A percentile compares a stretch with the other conserved stretches of the same genome.
Conservation (phyloP, 306 rosid genomes). For the Cucurbita maxima region DNA sequence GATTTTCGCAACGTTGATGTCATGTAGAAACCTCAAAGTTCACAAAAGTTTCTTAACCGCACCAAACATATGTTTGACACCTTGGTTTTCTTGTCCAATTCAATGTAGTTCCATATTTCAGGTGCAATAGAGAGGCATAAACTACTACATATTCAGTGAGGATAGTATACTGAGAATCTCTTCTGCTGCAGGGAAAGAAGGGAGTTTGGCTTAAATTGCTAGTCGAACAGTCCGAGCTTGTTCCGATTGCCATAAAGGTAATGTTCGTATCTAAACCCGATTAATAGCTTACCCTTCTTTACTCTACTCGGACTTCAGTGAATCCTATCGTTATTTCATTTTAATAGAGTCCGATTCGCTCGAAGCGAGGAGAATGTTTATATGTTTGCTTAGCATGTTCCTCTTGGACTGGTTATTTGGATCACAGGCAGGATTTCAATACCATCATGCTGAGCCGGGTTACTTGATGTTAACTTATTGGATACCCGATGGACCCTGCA, state of each 20-base stretch:
- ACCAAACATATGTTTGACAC: not conserved
- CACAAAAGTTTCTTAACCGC: not conserved
- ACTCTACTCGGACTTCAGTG: not conserved
- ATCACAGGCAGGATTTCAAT: slow-evolving; percentile 75
- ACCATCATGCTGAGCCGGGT: slow-evolving; percentile 87
- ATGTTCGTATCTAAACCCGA: not conserved
- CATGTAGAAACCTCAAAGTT: not conserved
- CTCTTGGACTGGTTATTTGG: slow-evolving; percentile 16
- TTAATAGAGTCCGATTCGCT: not conserved
- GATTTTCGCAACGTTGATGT: not conserved
- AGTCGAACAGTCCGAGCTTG: slow-evolving; percentile 52
- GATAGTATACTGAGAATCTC: not conserved
- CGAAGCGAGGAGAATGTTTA: not conserved
- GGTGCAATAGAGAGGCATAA: not conserved
- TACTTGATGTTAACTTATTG: slow-evolving; percentile 87
- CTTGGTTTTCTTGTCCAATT: not conserved
- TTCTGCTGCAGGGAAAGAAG: slow-evolving; percentile 64
- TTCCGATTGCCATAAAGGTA: slow-evolving; percentile 82
- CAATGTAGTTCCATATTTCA: not conserved
- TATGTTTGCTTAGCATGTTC: not conserved
- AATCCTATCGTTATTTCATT: not conserved
- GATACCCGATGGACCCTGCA: slow-evolving; percentile 86
- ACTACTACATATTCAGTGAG: not conserved
- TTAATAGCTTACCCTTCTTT: no score
- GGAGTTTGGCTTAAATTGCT: slow-evolving; percentile 92